Conservation (phyloP, 352 stramenopile genomes). For the Halophytophthora polymorphica region DNA sequence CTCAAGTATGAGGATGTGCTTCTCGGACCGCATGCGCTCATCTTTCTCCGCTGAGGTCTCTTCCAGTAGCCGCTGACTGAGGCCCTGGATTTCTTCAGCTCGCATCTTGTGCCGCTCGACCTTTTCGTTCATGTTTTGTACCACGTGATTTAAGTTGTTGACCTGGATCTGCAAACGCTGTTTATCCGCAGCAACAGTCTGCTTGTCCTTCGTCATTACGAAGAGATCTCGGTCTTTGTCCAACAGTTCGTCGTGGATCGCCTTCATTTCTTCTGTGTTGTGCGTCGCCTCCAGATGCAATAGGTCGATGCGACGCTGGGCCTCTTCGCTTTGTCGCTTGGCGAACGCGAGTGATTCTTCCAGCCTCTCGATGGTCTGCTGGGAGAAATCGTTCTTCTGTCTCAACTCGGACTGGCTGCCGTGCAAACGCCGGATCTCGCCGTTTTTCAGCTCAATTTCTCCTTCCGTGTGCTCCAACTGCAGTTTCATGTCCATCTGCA, state of each 20-base stretch:
- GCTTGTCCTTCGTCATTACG: slow-evolving; percentile 29
- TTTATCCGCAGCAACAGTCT: slow-evolving; percentile 29
- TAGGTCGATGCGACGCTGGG: slow-evolving; percentile 45
- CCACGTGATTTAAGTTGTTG: slow-evolving; percentile 29
- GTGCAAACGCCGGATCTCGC: slow-evolving; percentile 58
- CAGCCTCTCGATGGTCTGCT: slow-evolving; percentile 45
- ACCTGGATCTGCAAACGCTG: slow-evolving; percentile 52
- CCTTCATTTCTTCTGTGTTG: slow-evolving; percentile 30
- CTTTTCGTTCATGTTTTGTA: slow-evolving; percentile 33
- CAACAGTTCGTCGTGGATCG: slow-evolving; percentile 27
- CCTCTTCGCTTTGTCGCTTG: slow-evolving; percentile 46
- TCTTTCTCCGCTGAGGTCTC: slow-evolving; percentile 39
- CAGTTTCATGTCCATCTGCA: slow-evolving; percentile 75
- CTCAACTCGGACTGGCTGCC: slow-evolving; percentile 48
- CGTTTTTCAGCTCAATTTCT: slow-evolving; percentile 74
- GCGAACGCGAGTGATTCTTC: slow-evolving; percentile 33
- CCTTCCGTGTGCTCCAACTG: slow-evolving; percentile 59
- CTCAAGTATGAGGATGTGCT: slow-evolving; percentile 44
- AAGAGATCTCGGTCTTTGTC: slow-evolving; percentile 39
- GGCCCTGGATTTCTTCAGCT: slow-evolving; percentile 40
- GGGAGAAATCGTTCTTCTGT: slow-evolving; percentile 50
- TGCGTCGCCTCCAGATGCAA: slow-evolving; percentile 49
- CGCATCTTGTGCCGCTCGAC: slow-evolving; percentile 38
- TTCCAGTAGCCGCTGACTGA: slow-evolving; percentile 29
- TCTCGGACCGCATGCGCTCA: slow-evolving; percentile 40